Percentiles rank a stretch among this genome's conserved stretches.
These are phyloP conservation scores for Centrapalus pauciflorus DNA, from an alignment of 129 eudicot species.

Conservation along the genomic window DNA sequence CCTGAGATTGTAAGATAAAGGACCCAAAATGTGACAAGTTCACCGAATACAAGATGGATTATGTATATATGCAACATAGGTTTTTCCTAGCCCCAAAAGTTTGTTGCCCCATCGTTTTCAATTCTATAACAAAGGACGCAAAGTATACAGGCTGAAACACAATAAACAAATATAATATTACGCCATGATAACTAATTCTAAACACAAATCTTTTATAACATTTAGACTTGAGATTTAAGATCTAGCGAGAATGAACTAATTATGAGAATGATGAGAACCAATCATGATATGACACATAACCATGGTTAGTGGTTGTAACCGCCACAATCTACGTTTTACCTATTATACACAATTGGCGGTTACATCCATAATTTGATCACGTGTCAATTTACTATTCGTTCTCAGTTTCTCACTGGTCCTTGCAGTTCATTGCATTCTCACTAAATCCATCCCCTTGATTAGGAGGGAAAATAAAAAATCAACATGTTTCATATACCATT, in stretches of 20 bases:
- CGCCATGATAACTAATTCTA: not conserved
- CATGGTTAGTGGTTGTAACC: too few relatives aligned
- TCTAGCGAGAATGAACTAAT: too few relatives aligned
- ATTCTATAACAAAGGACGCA: not conserved
- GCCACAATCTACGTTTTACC: not conserved
- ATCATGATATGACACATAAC: too few relatives aligned
- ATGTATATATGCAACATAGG: not conserved
- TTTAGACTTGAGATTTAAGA: not conserved
- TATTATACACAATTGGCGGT: too few relatives aligned
- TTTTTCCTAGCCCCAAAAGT: not conserved
- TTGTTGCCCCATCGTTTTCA: not conserved
- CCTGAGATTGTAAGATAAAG: not conserved
- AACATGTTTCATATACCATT: too few relatives aligned
- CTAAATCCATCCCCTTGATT: too few relatives aligned
- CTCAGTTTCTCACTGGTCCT: too few relatives aligned
- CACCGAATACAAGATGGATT: not conserved
- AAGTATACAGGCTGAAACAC: not conserved
- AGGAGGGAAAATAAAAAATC: too few relatives aligned
- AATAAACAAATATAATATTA: not conserved
- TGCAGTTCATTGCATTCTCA: too few relatives aligned
- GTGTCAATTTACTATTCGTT: too few relatives aligned
- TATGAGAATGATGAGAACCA: too few relatives aligned
- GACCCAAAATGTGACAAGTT: not conserved
- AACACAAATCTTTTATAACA: not conserved
- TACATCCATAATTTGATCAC: too few relatives aligned